Percentiles rank a stretch among this genome's conserved stretches.
Evolutionary conservation across 2,329 filamentous ascomycete species (phyloP).

Genomic region (Purpureocillium lavendulum): DNA sequence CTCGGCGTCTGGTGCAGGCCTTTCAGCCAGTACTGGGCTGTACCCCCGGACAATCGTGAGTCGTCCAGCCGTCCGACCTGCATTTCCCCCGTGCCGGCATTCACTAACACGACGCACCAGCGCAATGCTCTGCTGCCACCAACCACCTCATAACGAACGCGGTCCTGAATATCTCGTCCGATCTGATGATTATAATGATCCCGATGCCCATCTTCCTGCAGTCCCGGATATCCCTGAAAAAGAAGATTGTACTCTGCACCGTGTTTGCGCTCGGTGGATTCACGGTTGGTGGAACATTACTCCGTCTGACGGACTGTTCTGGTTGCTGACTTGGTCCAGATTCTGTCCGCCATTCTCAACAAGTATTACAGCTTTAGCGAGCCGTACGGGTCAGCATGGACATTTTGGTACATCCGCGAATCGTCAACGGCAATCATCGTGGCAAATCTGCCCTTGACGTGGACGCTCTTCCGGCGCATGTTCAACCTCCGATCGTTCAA

Average conservation of each 20-base stretch:
- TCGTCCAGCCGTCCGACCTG: not conserved
- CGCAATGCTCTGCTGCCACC: slow-evolving; percentile 47
- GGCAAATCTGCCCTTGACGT: slow-evolving; percentile 33
- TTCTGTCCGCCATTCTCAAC: slow-evolving; percentile 40
- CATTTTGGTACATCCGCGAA: slow-evolving; percentile 37
- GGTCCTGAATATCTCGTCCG: slow-evolving; percentile 51
- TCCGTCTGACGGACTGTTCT: too few species aligned
- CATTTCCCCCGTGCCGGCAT: not conserved
- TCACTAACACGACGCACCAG: slow-evolving; percentile 18
- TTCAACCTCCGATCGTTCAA: slow-evolving; percentile 22
- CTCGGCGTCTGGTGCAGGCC: slow-evolving; percentile 47
- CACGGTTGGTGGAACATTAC: slow-evolving; percentile 37
- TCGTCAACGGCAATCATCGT: slow-evolving; percentile 36
- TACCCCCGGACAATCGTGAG: slow-evolving; percentile 40
- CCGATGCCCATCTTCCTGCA: slow-evolving; percentile 45
- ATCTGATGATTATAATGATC: slow-evolving; percentile 49
- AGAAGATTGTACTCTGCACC: slow-evolving; percentile 42
- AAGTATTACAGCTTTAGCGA: slow-evolving; percentile 33
- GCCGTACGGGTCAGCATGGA: slow-evolving; percentile 29
- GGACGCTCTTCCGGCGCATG: slow-evolving; percentile 30
- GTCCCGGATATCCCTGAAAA: slow-evolving; percentile 38
- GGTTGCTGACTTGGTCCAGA: slow-evolving; percentile 20
- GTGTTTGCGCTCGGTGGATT: slow-evolving; percentile 39
- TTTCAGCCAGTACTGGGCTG: slow-evolving; percentile 48
- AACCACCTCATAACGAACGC: slow-evolving; percentile 52